Evolutionary conservation across 257 asterid genomes (phyloP), one percentile per base, ranked within the genome.

Genomic region (Solanum appendiculatum): DNA sequence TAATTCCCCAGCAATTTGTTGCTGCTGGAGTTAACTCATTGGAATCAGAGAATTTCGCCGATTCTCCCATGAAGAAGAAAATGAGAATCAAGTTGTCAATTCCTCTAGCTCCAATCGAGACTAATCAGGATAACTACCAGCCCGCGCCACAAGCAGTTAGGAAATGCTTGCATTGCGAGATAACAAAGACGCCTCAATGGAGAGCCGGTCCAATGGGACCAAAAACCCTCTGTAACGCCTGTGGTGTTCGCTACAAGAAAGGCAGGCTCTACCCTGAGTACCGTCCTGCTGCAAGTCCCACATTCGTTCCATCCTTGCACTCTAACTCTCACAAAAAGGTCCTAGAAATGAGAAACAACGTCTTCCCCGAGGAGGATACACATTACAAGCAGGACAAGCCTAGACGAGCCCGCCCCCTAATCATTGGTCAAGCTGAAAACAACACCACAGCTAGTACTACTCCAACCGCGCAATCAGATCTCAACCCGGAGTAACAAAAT

Each of bases 121-220:
- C 46, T n/a, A 85, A 89, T n/a, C 88, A 86, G 7, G 89, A 89
- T 78, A 88, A 88, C 4, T 1, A 44, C 87, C 77, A 88, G 15
- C 70, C 88, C 0, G 34, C 86, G 18, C 94, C 88, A 54, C 96
- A 92, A 69, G 88, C 93, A 82, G 73, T 94, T 16, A 89, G 95
- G 72, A 94, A 91, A 88, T 93, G 95, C 91, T 25, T 90, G 89
- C 95, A 93, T 68, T 93, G 94, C 11, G 95, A 91, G 91, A 90
- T 93, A 82, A 91, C 95, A 5, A 91, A 92, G 91, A 93, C 95
- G 23, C 95, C 95, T 33, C 95, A 93, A 81, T 93, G 94, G 95
- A 89, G 94, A 86, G 91, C 93, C 0, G 95, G 95, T 5, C 95
- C 95, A 10, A 88, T 88, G 91, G 95, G 95, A 20, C 94, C 94